Conservation (phyloP, 805 yeast genomes). For the Metschnikowia arizonensis region DNA sequence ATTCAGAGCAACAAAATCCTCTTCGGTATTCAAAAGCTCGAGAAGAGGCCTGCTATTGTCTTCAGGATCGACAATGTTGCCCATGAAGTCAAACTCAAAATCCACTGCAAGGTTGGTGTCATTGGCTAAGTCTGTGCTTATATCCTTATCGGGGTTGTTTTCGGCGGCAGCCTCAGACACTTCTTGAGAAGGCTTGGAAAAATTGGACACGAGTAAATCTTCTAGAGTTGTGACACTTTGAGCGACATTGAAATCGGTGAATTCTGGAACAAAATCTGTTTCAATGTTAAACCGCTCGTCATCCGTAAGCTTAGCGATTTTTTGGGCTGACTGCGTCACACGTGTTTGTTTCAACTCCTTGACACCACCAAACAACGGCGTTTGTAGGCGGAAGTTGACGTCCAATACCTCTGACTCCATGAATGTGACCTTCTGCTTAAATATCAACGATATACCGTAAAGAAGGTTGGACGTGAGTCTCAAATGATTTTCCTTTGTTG, state of each 20-base stretch:
- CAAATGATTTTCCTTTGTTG: constrained; percentile 19
- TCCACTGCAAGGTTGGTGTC: constrained; percentile 14
- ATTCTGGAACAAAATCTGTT: constrained; percentile 20
- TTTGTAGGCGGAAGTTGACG: constrained; percentile 2
- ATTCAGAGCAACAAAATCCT: constrained; percentile 9
- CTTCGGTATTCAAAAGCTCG: constrained; percentile 13
- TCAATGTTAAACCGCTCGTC: constrained; percentile 28
- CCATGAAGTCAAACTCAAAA: constrained; percentile 23
- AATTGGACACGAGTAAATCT: not conserved
- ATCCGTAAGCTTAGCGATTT: constrained; percentile 15
- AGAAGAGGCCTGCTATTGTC: constrained; percentile 2
- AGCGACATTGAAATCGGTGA: not conserved
- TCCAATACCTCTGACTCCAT: constrained; percentile 32
- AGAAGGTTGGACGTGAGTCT: constrained; percentile 42
- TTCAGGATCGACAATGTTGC: constrained; percentile 16
- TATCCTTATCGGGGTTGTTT: not conserved
- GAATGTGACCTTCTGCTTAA: constrained; percentile 46
- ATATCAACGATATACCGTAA: constrained; percentile 47
- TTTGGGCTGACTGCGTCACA: not conserved
- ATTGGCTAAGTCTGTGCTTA: constrained; percentile 10
- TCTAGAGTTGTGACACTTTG: not conserved
- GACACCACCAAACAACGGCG: not conserved
- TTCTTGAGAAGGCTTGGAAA: not conserved
- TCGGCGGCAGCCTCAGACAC: not conserved
- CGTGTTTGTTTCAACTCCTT: not conserved